Percentiles rank a stretch among this genome's conserved stretches.
Conservation (phyloP, 2,329 filamentous ascomycete genomes). For the Aureobasidium musti region DNA sequence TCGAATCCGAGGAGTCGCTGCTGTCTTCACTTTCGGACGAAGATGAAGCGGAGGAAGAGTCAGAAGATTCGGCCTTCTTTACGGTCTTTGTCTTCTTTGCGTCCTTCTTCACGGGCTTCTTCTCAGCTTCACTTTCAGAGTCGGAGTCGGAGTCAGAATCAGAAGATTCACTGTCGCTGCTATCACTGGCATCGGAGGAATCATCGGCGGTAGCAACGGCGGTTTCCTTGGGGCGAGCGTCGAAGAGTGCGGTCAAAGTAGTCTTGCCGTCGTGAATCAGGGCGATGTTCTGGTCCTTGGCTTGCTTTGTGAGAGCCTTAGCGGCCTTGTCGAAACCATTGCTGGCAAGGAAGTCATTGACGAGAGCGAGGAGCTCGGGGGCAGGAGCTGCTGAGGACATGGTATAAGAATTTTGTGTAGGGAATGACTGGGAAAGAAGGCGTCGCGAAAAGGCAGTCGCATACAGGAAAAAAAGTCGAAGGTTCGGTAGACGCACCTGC, state of each 20-base stretch:
- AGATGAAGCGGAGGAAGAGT: slow-evolving; percentile 30
- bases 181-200: slow-evolving; percentile 31
- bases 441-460: slow-evolving; percentile 21
- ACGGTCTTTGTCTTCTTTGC: slow-evolving; percentile 38
- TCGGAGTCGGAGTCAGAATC: slow-evolving; percentile 32
- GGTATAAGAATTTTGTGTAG: not conserved
- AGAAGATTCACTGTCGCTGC: slow-evolving; percentile 27
- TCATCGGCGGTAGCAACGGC: slow-evolving; percentile 31
- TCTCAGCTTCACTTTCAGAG: slow-evolving; percentile 30
- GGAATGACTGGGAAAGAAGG: not conserved
- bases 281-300: slow-evolving; percentile 37
- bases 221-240: slow-evolving; percentile 34
- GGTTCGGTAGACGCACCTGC: slow-evolving; percentile 17
- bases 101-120: slow-evolving; percentile 32
- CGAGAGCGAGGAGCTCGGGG: slow-evolving; percentile 30
- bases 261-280: slow-evolving; percentile 34
- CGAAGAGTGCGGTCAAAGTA: slow-evolving; percentile 36
- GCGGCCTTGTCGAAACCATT: slow-evolving; percentile 41
- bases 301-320: slow-evolving; percentile 39
- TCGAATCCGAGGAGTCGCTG: slow-evolving; percentile 28
- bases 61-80: slow-evolving; percentile 30
- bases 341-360: slow-evolving; percentile 37
- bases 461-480: slow-evolving; percentile 17
- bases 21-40: slow-evolving; percentile 29
- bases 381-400: slow-evolving; percentile 24